Percentiles rank a stretch among this genome's conserved stretches.
Conservation (phyloP, 2,329 filamentous ascomycete genomes). For the Sclerotiophoma versabilis region DNA sequence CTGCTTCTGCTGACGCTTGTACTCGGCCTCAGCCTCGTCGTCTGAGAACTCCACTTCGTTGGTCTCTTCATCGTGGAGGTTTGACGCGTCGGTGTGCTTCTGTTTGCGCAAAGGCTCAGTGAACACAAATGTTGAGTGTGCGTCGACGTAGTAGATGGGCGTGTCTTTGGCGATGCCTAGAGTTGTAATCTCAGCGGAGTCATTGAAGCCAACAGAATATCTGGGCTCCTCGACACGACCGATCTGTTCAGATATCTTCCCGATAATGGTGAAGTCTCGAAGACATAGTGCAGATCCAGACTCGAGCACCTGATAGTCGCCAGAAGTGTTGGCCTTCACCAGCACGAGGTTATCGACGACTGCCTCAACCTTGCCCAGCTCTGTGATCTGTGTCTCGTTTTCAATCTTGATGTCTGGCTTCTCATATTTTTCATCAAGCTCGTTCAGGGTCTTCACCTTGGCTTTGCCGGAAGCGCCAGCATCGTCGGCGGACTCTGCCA, state of each 20-base stretch:
- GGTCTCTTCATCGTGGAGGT: conserved; percentile 91
- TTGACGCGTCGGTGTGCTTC: conserved; percentile 94
- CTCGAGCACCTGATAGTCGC: conserved; percentile 86
- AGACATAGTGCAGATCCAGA: conserved; percentile 83
- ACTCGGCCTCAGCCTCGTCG: conserved; percentile 89
- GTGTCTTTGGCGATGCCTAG: conserved; percentile 72
- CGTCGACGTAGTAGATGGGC: conserved; percentile 79
- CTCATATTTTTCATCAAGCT: conserved; percentile 59
- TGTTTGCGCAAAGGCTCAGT: conserved; percentile 78
- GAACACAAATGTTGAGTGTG: conserved; percentile 83
- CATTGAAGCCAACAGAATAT: conserved; percentile 81
- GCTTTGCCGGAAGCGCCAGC: conserved; percentile 70
- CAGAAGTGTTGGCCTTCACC: conserved; percentile 78
- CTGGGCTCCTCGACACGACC: conserved; percentile 85
- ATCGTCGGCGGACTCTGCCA: conserved; percentile 83
- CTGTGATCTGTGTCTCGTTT: conserved; percentile 75
- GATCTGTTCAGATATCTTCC: conserved; percentile 82
- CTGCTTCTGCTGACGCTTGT: conserved; percentile 68
- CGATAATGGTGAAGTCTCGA: conserved; percentile 76
- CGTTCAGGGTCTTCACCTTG: conserved; percentile 82
- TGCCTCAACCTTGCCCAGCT: conserved; percentile 76
- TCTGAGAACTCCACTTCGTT: conserved; percentile 96
- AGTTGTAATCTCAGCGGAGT: conserved; percentile 70
- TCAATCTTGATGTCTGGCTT: conserved; percentile 83
- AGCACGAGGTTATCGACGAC: conserved; percentile 81